Evolutionary conservation across 192 early-diverging fungal genomes (phyloP).

Genomic region (Funneliformis mosseae): DNA sequence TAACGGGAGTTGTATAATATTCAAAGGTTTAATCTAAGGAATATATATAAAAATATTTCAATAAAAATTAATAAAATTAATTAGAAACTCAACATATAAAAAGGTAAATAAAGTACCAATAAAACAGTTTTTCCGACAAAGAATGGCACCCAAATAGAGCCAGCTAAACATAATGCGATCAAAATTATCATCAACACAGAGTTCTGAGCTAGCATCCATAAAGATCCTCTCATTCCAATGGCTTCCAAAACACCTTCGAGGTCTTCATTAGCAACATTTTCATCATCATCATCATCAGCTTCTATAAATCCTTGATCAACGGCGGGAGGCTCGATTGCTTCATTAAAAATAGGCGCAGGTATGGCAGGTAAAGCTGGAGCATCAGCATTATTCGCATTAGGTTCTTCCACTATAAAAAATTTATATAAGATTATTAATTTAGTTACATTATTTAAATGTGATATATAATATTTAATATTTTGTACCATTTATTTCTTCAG

Average conservation of each 20-base stretch:
- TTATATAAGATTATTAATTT: background rate
- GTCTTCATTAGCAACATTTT: constrained; percentile 63
- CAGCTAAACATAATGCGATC: constrained; percentile 68
- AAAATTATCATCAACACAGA: constrained; percentile 77
- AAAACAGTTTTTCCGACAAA: constrained; percentile 59
- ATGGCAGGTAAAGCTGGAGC: constrained; percentile 1
- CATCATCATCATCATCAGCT: constrained; percentile 44
- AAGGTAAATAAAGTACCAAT: constrained; percentile 40
- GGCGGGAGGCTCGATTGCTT: constrained; percentile 28
- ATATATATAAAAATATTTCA: background rate
- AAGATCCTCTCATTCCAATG: constrained; percentile 87
- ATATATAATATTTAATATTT: background rate
- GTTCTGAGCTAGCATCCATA: constrained; percentile 78
- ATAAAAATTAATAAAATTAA: background rate
- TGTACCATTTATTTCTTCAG: background rate
- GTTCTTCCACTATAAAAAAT: background rate
- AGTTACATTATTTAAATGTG: background rate
- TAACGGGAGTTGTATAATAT: constrained; percentile 54
- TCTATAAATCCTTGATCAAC: constrained; percentile 9
- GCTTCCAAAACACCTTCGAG: constrained; percentile 82
- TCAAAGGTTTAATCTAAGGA: constrained; percentile 52
- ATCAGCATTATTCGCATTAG: background rate
- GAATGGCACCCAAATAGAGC: constrained; percentile 78
- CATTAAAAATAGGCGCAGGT: constrained; percentile 30
- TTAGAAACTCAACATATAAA: background rate